Evolutionary conservation across 441 rosid species (phyloP).

Genomic region (Brassica hybrid): DNA sequence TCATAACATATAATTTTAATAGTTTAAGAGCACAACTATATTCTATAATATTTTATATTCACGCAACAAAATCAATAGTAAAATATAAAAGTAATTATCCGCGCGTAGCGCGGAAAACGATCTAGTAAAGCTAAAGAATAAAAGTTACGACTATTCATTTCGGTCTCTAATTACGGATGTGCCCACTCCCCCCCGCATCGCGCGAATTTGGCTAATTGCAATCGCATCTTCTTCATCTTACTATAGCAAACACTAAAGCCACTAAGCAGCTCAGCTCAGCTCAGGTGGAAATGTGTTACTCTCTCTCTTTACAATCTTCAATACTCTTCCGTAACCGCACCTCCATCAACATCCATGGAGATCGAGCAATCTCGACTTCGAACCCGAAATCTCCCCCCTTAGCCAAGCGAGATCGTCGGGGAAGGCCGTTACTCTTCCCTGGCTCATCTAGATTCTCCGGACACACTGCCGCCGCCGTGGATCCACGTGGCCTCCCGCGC

Average conservation of each 20-base stretch:
- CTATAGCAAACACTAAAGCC: background rate
- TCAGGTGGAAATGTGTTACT: constrained; percentile 32
- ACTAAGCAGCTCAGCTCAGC: constrained; percentile 16
- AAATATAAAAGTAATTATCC: no score
- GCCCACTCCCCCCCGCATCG: constrained; percentile 17
- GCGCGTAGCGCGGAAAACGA: no score
- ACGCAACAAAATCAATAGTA: no score
- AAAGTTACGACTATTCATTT: background rate
- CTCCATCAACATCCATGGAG: constrained; percentile 7
- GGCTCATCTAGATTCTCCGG: background rate
- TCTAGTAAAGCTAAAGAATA: no score
- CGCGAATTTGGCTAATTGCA: constrained; percentile 22
- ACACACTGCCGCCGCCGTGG: background rate
- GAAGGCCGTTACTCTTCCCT: constrained; percentile 13
- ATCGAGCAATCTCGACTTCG: constrained; percentile 32
- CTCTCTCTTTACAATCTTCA: constrained; percentile 38
- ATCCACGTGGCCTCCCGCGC: constrained; percentile 23
- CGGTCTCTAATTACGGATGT: constrained; percentile 16
- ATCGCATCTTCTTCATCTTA: constrained; percentile 22
- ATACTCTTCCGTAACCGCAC: constrained; percentile 1
- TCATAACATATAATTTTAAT: no score
- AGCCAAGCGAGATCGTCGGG: constrained; percentile 28
- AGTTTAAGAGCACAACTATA: no score
- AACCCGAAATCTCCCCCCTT: constrained; percentile 20
- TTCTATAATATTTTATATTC: no score